A percentile compares a stretch with the other conserved stretches of the same genome.
These are phyloP conservation scores for Ustilago nuda DNA, from an alignment of 1,284 basidiomycete species.

Conservation along the genomic window DNA sequence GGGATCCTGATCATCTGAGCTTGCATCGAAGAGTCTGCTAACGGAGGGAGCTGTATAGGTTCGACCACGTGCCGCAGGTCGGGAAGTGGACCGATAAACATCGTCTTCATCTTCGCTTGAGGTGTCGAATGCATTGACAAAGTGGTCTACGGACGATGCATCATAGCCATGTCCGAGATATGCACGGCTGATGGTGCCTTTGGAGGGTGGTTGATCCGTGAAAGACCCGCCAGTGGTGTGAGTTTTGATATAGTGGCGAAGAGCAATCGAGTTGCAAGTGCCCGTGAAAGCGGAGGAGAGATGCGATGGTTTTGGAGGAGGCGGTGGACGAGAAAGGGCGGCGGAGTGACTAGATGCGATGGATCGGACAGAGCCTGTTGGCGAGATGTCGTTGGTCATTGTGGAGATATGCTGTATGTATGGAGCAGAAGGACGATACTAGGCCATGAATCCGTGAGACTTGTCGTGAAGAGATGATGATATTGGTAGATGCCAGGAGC, in stretches of 20 bases:
- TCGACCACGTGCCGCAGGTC: constrained; percentile 26
- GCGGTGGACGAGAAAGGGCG: constrained; percentile 46
- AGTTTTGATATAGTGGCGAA: constrained; percentile 51
- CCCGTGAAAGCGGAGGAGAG: constrained; percentile 56
- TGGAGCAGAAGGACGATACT: too few species aligned
- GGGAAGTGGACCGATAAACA: background rate
- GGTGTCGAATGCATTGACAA: constrained; percentile 39
- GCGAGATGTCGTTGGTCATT: constrained; percentile 18
- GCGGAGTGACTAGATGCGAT: constrained; percentile 27
- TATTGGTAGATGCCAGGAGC: background rate
- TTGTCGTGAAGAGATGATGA: background rate
- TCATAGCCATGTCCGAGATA: constrained; percentile 44
- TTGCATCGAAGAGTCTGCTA: constrained; percentile 27
- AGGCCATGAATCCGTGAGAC: too few species aligned
- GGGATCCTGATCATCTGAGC: constrained; percentile 16
- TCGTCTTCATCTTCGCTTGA: constrained; percentile 29
- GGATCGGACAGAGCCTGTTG: constrained; percentile 24
- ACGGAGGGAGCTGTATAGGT: constrained; percentile 51
- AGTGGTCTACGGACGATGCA: constrained; percentile 28
- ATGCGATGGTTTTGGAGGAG: constrained; percentile 56
- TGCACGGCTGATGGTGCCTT: constrained; percentile 34
- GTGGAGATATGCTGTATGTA: background rate
- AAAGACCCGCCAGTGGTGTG: constrained; percentile 52
- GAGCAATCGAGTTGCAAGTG: constrained; percentile 59
- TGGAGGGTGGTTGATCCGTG: constrained; percentile 24